Evolutionary conservation across 495 filamentous ascomycete genomes (phyloP), one percentile per base, ranked within the genome.

Genomic region (Lasiosphaeria ovina): DNA sequence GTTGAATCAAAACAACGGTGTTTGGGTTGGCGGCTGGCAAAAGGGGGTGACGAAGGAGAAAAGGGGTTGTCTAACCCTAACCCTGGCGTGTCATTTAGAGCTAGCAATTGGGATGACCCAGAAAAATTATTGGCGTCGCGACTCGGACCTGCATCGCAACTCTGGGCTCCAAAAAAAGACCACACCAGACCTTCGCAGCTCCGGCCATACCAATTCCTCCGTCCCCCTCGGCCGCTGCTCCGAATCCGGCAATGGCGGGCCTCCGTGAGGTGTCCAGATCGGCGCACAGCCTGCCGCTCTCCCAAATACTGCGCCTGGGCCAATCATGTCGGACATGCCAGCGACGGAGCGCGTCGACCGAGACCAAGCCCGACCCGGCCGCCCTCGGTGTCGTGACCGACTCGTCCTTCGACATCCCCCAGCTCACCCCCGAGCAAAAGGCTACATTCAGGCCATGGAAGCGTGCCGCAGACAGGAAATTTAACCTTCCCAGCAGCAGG

Each of bases 401-500:
- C 34, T 75, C 76, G 55, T 68, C 69, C 17, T 60, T 80, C 54
- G 59, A 48, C 6, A 17, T 62, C 31, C 73, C 74, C 48, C 62
- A 73, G 44, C 61, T 76, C 36, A 61, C 54, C 32, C 66, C 62
- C 36, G 72, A 74, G 7, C 72, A 71, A 51, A 66, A 74, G 57
- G 66, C 66, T 24, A 54, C 70, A 3, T 70, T 72, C 33, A 72
- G 72, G 56, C 77, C 77, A 24, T 72, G 75, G 58, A 78, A 74
- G 71, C 71, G 76, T 55, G 76, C 76, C 32, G 72, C 67, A 40
- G 74, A 76, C 45, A 74, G 77, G 64, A 73, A 69, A 34, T 62
- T 61, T 49, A 61, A 60, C 58, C 69, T 79, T 45, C 76, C 76
- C 3, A 67, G 72, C 54, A 69, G 69, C 56, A 76, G 74, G 73